Evolutionary conservation across 2,329 filamentous ascomycete genomes (phyloP).

Genomic region (Fusarium armeniacum): DNA sequence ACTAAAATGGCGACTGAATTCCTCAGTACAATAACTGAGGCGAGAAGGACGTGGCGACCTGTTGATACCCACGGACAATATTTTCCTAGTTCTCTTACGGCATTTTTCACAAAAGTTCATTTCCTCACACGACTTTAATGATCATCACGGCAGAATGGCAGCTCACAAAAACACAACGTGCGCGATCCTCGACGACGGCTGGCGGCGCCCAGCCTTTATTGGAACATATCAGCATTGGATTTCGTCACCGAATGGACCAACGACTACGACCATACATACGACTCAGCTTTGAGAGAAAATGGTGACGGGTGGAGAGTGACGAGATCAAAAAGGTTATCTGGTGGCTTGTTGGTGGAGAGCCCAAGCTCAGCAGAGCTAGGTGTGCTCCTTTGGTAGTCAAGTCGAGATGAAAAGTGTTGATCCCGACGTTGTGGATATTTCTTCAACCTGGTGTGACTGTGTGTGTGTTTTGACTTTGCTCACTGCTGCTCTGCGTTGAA

Average conservation of each 20-base stretch:
- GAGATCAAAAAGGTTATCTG: conserved; percentile 46
- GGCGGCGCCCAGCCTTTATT: conserved; percentile 46
- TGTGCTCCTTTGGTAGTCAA: conserved; percentile 56
- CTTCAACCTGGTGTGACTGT: conserved; percentile 49
- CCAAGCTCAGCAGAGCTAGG: conserved; percentile 47
- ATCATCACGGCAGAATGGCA: conserved; percentile 51
- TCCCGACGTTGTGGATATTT: conserved; percentile 49
- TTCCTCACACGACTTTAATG: conserved; percentile 51
- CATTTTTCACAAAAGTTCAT: conserved; percentile 53
- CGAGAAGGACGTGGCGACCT: conserved; percentile 59
- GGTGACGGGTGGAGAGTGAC: conserved; percentile 50
- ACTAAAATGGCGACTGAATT: conserved; percentile 60
- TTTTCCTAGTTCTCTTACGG: conserved; percentile 50
- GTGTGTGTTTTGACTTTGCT: conserved; percentile 46
- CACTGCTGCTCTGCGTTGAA: conserved; percentile 25
- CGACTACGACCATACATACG: conserved; percentile 46
- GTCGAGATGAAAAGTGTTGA: conserved; percentile 57
- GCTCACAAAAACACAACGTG: conserved; percentile 47
- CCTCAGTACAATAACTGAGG: conserved; percentile 45
- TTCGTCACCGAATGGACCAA: conserved; percentile 48
- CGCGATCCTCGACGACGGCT: conserved; percentile 49
- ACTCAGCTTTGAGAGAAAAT: conserved; percentile 49
- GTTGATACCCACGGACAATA: conserved; percentile 60
- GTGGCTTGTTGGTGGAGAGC: conserved; percentile 44
- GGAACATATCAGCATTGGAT: conserved; percentile 53